Conservation (phyloP, 495 filamentous ascomycete species). For the Evernia prunastri region DNA sequence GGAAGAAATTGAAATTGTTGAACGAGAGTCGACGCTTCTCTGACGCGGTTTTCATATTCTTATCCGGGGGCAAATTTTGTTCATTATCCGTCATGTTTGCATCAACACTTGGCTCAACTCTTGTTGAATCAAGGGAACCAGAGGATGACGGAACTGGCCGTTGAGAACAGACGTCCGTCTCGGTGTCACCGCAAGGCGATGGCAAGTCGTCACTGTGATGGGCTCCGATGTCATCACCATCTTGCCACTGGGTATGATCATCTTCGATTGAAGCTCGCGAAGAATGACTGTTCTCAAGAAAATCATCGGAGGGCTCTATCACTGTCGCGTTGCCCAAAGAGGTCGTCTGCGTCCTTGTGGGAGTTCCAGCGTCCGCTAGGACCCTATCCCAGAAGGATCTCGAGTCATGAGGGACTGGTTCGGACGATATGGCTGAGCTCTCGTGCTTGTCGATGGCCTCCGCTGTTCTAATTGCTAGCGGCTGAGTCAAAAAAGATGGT, state of each 20-base stretch:
- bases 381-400: constrained; percentile 23
- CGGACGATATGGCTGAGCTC: constrained; percentile 11
- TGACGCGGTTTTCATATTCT: not conserved
- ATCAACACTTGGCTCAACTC: not conserved
- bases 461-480: not conserved
- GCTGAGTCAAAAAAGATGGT: not conserved
- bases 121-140: not conserved
- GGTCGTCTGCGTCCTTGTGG: constrained; percentile 16
- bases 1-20: constrained; percentile 12
- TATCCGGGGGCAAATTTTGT: not conserved
- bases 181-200: constrained; percentile 8
- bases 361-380: constrained; percentile 21
- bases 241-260: not conserved
- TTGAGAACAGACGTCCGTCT: not conserved
- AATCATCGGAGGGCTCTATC: constrained; percentile 17
- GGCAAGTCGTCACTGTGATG: not conserved
- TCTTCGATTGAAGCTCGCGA: constrained; percentile 17
- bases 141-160: not conserved
- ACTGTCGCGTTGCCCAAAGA: constrained; percentile 12
- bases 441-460: constrained; percentile 1
- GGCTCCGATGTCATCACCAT: not conserved
- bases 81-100: not conserved
- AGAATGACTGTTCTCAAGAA: constrained; percentile 14
- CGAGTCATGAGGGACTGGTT: constrained; percentile 23
- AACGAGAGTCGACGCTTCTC: constrained; percentile 16